A percentile compares a stretch with the other conserved stretches of the same genome.
Conservation (phyloP, 2,329 filamentous ascomycete genomes). For the Cladosporium halotolerans region DNA sequence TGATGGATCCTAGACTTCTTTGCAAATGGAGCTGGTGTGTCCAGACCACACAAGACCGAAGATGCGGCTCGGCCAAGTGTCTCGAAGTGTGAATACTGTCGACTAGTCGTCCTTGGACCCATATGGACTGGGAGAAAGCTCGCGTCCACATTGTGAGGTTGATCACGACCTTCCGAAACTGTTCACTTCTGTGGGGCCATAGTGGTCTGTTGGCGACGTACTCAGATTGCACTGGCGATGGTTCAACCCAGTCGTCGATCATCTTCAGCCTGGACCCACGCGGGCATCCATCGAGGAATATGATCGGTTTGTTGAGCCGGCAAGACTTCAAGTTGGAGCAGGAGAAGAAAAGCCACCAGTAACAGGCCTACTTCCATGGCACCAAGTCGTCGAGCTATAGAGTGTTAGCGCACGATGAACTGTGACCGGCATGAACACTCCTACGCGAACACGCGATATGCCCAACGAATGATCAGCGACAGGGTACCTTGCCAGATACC, state of each 20-base stretch:
- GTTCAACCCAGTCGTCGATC: neutral
- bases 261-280: neutral
- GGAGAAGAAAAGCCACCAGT: constrained; percentile 6
- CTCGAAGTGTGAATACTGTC: constrained; percentile 1
- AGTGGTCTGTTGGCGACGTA: neutral
- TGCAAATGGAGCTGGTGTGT: neutral
- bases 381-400: neutral
- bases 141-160: neutral
- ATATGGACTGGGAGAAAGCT: neutral
- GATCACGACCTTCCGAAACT: neutral
- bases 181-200: neutral
- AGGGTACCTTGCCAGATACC: neutral
- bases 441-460: neutral
- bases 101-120: neutral
- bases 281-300: neutral
- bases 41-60: neutral
- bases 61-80: constrained; percentile 4
- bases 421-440: neutral
- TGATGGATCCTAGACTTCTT: neutral
- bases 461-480: constrained; percentile 1
- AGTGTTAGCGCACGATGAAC: neutral
- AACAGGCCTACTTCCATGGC: neutral
- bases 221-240: neutral
- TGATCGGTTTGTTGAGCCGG: neutral
- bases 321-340: neutral